A percentile compares a stretch with the other conserved stretches of the same genome.
These are phyloP conservation scores for Auriscalpium microsporum DNA, from an alignment of 768 basidiomycete species.

Conservation along the genomic window DNA sequence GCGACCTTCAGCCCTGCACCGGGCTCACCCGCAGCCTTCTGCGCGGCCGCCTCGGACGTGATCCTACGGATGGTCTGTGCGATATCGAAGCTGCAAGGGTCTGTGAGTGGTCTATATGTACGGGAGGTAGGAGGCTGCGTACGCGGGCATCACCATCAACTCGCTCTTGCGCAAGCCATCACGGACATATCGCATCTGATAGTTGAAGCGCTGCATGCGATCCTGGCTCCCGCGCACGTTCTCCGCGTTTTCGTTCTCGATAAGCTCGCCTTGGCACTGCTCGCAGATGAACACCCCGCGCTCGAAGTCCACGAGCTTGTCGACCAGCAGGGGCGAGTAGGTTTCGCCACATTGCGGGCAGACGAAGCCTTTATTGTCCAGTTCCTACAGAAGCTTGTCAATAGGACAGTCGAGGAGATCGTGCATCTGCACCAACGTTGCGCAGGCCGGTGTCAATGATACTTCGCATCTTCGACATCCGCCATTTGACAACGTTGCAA, in stretches of 20 bases:
- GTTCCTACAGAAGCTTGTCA: slow-evolving; percentile 49
- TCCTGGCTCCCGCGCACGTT: slow-evolving; percentile 82
- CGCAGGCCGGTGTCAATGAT: slow-evolving; percentile 84
- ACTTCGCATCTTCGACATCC: slow-evolving; percentile 85
- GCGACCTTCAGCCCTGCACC: slow-evolving; percentile 63
- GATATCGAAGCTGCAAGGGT: slow-evolving; percentile 61
- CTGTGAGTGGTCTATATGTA: neutral
- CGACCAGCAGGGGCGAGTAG: slow-evolving; percentile 80
- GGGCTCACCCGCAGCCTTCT: slow-evolving; percentile 39
- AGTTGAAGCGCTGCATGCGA: slow-evolving; percentile 91
- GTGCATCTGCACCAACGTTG: slow-evolving; percentile 45
- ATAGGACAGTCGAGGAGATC: neutral
- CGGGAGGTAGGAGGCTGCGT: slow-evolving; percentile 23
- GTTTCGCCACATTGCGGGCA: slow-evolving; percentile 82
- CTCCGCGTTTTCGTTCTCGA: slow-evolving; percentile 89
- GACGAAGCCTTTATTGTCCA: slow-evolving; percentile 96
- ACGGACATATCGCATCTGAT: slow-evolving; percentile 79
- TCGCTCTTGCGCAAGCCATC: slow-evolving; percentile 88
- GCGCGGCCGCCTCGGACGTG: slow-evolving; percentile 53
- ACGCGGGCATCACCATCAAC: slow-evolving; percentile 78
- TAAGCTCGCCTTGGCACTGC: slow-evolving; percentile 76
- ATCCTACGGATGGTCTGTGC: slow-evolving; percentile 65
- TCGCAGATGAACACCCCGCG: slow-evolving; percentile 74
- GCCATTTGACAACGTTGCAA: slow-evolving; percentile 97
- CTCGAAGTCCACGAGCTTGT: slow-evolving; percentile 68